phyloP scores from a whole-genome alignment of 345 rosid genomes.

The Kandelia obovata region DNA sequence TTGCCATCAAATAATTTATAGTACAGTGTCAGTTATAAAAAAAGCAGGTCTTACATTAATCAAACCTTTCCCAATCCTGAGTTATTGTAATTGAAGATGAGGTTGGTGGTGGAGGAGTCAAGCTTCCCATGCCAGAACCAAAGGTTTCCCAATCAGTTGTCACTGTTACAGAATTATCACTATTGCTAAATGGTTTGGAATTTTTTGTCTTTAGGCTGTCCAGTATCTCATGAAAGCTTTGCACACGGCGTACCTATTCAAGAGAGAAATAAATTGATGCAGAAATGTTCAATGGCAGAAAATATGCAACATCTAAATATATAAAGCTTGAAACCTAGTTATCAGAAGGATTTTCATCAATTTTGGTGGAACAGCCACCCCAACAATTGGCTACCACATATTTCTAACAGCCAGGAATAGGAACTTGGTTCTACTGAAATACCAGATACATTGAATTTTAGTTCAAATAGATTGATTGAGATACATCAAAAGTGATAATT shows the following conservation, averaged over 20 bases:
- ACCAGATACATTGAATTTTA: not conserved
- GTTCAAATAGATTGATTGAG: not conserved
- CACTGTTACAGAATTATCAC: slow-evolving; percentile 43
- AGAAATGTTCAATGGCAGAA: not conserved
- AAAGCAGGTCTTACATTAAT: slow-evolving; percentile 31
- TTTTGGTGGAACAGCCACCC: not conserved
- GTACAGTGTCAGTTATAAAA: not conserved
- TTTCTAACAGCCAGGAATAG: slow-evolving; percentile 1
- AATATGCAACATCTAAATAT: slow-evolving; percentile 1
- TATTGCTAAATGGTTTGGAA: slow-evolving; percentile 48
- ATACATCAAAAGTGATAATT: not conserved
- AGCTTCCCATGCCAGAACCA: slow-evolving; percentile 69
- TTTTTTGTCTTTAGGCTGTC: slow-evolving; percentile 67
- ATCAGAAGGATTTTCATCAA: not conserved
- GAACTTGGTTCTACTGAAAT: not conserved
- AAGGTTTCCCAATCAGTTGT: slow-evolving; percentile 80
- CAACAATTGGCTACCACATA: not conserved
- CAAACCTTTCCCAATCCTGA: slow-evolving; percentile 75
- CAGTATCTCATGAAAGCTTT: slow-evolving; percentile 60
- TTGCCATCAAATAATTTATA: not conserved
- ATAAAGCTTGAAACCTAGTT: slow-evolving; percentile 6
- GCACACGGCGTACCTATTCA: slow-evolving; percentile 69
- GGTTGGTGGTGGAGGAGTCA: slow-evolving; percentile 52
- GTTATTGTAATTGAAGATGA: slow-evolving; percentile 51
- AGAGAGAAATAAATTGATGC: slow-evolving; percentile 12